Evolutionary conservation across 108 stramenopile species (phyloP), one percentile per base, ranked within the genome.

Genomic region (Cyclotella kingstonii): DNA sequence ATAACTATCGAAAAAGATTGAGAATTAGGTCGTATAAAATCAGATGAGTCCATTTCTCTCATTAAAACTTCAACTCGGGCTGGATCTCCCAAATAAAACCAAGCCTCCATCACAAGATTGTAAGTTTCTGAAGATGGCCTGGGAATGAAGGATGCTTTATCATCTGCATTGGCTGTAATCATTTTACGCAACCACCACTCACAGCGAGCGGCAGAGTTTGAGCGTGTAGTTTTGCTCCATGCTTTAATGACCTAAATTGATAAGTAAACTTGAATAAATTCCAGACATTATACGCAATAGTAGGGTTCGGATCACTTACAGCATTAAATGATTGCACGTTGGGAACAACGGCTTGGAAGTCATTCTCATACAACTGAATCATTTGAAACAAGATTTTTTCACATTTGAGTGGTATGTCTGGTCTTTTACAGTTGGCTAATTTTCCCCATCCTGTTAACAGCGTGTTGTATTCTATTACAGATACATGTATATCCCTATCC

Each of bases 1-100:
- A 92, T 87, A 3, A 92, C 84, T 49, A 78, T 70, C 2, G 81
- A 56, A 60, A 77, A 92, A 1, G 81, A 80, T 43, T 86, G 86
- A 7, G 82, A 76, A 43, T 85, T 87, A 33, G 91, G 86, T 28
- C 68, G 50, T 17, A 87, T 39, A 10, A 62, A 35, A 21, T 70
- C 82, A 35, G 57, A 46, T 31, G 73, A 65, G 33, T 79, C 70
- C 62, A 92, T 70, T 54, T 86, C 86, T n/a, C 66, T 22, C 22
- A 92, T 57, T 14, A 85, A 27, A 41, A 78, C 77, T 73, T 92
- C 82, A 5, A 84, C 82, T 11, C 70, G 59, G 27, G 49, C 28
- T 14, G 91, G 73, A 41, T 87, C 72, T 19, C 66, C 72, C 23
- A 71, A 17, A 14, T 61, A 30, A 1, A 66, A 50, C 23, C 43